A percentile compares a stretch with the other conserved stretches of the same genome.
These are phyloP conservation scores for Alisma plantagoaquatica DNA, from an alignment of 106 monocot genomes.

Conservation along the genomic window DNA sequence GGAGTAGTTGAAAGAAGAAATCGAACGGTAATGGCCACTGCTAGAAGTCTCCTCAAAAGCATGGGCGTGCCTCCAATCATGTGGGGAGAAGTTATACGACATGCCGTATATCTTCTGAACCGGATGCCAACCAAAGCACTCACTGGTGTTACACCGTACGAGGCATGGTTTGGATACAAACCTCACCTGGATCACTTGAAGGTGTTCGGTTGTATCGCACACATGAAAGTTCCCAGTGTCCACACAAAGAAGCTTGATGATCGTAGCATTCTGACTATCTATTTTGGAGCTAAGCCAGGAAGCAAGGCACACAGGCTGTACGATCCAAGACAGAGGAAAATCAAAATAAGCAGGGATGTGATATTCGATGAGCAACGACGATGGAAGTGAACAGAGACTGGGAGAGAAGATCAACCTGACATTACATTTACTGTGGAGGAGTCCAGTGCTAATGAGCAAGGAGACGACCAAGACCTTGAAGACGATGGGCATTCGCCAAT, in stretches of 20 bases:
- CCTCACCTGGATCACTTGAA: conserved; percentile 2
- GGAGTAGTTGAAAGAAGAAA: conserved; percentile 16
- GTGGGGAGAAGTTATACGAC: conserved; percentile 14
- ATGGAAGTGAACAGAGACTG: not conserved
- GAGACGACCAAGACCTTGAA: too few relatives aligned
- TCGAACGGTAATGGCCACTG: conserved; percentile 5
- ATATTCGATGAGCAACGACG: not conserved
- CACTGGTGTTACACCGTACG: conserved; percentile 16
- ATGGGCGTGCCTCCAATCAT: conserved; percentile 3
- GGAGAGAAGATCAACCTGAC: too few relatives aligned
- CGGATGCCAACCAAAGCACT: conserved; percentile 10
- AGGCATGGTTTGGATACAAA: conserved; percentile 8
- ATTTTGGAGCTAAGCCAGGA: not conserved
- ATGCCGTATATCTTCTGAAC: conserved; percentile 14
- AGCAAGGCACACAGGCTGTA: conserved; percentile 7
- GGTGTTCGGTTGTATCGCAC: not conserved
- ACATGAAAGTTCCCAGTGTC: not conserved
- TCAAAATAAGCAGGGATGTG: conserved; percentile 5
- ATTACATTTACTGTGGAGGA: too few relatives aligned
- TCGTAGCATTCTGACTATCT: conserved; percentile 4
- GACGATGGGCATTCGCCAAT: too few relatives aligned
- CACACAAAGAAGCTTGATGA: conserved; percentile 10
- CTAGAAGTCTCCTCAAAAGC: conserved; percentile 11
- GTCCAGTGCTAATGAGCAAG: too few relatives aligned
- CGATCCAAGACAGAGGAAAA: not conserved